Conservation (phyloP, 345 rosid genomes). For the Odontarrhena argentea region DNA sequence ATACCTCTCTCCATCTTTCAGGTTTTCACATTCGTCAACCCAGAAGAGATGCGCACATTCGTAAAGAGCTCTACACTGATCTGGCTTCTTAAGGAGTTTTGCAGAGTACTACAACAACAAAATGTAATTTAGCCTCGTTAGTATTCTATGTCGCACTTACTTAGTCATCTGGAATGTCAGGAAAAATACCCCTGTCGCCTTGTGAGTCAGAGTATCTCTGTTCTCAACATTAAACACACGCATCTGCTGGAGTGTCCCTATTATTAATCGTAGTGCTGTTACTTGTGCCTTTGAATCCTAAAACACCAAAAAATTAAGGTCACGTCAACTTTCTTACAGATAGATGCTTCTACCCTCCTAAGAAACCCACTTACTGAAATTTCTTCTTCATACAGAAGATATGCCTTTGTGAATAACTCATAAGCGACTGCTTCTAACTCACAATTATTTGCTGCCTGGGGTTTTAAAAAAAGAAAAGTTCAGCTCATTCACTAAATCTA, state of each 20-base stretch:
- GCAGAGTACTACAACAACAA: slow-evolving; percentile 81
- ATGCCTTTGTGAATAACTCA: slow-evolving; percentile 96
- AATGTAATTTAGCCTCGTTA: slow-evolving; percentile 13
- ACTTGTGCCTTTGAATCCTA: slow-evolving; percentile 97
- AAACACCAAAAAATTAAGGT: slow-evolving; percentile 29
- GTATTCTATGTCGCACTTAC: slow-evolving; percentile 15
- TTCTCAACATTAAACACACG: slow-evolving; percentile 91
- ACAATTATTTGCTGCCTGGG: slow-evolving; percentile 90
- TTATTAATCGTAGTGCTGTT: slow-evolving; percentile 81
- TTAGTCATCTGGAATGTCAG: slow-evolving; percentile 17
- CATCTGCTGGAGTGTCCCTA: slow-evolving; percentile 97
- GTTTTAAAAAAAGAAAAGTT: slow-evolving; percentile 23
- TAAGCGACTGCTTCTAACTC: slow-evolving; percentile 86
- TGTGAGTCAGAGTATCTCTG: slow-evolving; percentile 87
- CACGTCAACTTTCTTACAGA: slow-evolving; percentile 24
- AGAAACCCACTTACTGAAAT: slow-evolving; percentile 73
- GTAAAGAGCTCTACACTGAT: slow-evolving; percentile 96
- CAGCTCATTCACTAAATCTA: slow-evolving; percentile 23
- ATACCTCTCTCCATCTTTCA: slow-evolving; percentile 97
- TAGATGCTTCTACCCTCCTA: background rate
- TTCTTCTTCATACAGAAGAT: slow-evolving; percentile 94
- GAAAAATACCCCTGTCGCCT: slow-evolving; percentile 89
- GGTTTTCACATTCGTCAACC: slow-evolving; percentile 78
- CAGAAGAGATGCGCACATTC: slow-evolving; percentile 95
- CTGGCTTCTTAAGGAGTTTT: slow-evolving; percentile 94